phyloP scores from a whole-genome alignment of 2,329 filamentous ascomycete genomes.

The Colletotrichum noveboracense region DNA sequence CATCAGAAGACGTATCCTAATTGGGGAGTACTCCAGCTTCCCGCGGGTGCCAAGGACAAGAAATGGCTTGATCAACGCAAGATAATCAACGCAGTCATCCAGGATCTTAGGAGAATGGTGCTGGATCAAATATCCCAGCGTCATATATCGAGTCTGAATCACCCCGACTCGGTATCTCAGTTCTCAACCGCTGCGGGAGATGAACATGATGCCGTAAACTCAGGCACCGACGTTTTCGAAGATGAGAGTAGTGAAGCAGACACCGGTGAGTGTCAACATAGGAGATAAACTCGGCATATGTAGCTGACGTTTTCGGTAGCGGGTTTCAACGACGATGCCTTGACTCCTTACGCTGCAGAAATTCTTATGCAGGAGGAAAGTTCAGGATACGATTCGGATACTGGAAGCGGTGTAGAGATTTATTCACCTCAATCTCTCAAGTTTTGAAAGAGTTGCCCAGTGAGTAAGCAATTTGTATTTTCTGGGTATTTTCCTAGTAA shows the following conservation, averaged over 20 bases:
- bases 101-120: background rate
- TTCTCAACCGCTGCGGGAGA: background rate
- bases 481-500: too few species aligned
- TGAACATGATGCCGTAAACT: background rate
- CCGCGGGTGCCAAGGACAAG: background rate
- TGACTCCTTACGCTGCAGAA: too few species aligned
- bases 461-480: too few species aligned
- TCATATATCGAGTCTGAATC: background rate
- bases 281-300: too few species aligned
- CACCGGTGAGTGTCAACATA: background rate
- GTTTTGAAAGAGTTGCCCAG: too few species aligned
- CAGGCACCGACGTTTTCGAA: background rate
- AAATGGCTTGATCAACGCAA: background rate
- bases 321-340: too few species aligned
- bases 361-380: too few species aligned
- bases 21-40: constrained; percentile 36
- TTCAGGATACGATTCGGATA: too few species aligned
- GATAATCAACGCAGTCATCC: background rate
- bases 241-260: background rate
- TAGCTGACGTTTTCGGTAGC: too few species aligned
- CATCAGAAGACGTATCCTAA: constrained; percentile 46
- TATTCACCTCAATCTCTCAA: too few species aligned
- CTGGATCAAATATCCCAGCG: background rate
- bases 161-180: background rate
- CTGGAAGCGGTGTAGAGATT: too few species aligned